Conservation (phyloP, 768 basidiomycete species). For the Suillus decipiens region DNA sequence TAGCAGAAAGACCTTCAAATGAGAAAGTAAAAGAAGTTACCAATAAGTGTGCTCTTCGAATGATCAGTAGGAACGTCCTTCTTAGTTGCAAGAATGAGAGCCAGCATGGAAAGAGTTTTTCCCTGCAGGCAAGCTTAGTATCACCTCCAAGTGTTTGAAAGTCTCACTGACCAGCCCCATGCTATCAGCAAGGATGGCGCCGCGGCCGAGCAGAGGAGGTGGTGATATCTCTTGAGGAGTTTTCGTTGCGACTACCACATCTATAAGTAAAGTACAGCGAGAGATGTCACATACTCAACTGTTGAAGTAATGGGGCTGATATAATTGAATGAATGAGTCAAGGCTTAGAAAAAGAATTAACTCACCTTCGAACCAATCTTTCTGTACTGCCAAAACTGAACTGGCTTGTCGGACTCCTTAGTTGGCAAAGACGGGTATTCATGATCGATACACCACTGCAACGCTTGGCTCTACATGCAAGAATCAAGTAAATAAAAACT, state of each 20-base stretch:
- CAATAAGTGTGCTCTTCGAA: conserved; percentile 76
- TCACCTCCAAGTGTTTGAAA: no score
- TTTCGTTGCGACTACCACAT: conserved; percentile 69
- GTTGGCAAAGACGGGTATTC: conserved; percentile 80
- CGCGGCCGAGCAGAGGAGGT: conserved; percentile 69
- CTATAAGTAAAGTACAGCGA: conserved; percentile 8
- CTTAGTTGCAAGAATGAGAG: conserved; percentile 79
- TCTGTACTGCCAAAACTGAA: conserved; percentile 87
- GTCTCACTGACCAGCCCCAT: conserved; percentile 64
- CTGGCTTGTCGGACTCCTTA: conserved; percentile 65
- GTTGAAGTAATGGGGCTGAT: conserved; percentile 68
- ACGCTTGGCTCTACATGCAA: conserved; percentile 64
- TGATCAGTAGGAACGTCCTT: conserved; percentile 55
- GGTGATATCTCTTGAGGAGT: conserved; percentile 60
- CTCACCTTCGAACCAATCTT: conserved; percentile 57
- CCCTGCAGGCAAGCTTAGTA: conserved; percentile 50
- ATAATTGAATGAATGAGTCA: background rate
- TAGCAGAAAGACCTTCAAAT: conserved; percentile 5
- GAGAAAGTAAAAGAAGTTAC: conserved; percentile 36
- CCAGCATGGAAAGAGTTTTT: conserved; percentile 88
- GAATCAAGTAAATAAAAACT: background rate
- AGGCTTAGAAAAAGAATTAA: background rate
- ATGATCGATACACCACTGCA: conserved; percentile 81
- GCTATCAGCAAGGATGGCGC: conserved; percentile 88
- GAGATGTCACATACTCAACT: conserved; percentile 38